These are phyloP conservation scores for Alternaria gansuensis DNA, from an alignment of 2,329 filamentous ascomycete genomes.

Conservation along the genomic window DNA sequence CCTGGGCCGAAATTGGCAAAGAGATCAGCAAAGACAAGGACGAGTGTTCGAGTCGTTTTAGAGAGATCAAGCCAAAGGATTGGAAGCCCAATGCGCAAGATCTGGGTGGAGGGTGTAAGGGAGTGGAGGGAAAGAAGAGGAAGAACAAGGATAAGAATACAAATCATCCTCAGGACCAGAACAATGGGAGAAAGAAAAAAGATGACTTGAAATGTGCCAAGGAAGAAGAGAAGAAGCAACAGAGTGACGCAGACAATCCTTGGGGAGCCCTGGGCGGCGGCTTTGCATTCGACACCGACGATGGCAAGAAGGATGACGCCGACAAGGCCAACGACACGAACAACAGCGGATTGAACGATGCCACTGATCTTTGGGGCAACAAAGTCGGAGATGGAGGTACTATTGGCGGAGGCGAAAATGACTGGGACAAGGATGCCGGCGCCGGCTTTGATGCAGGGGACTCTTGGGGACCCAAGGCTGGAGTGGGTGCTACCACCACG, in stretches of 20 bases:
- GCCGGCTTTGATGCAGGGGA: neutral
- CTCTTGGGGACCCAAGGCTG: neutral
- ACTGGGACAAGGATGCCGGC: neutral
- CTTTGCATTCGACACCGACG: neutral
- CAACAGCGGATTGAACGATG: conserved; percentile 1
- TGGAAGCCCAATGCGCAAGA: conserved; percentile 24
- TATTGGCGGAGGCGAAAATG: too few relatives aligned
- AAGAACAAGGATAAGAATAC: conserved; percentile 25
- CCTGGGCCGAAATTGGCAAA: conserved; percentile 46
- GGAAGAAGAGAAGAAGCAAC: neutral
- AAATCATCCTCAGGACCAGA: conserved; percentile 10
- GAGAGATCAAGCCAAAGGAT: conserved; percentile 48
- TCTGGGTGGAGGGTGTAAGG: conserved; percentile 28
- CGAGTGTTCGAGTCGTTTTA: conserved; percentile 42
- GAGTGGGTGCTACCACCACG: neutral
- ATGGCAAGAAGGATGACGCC: neutral
- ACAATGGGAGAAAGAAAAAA: conserved; percentile 15
- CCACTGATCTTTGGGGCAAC: neutral
- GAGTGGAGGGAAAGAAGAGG: conserved; percentile 18
- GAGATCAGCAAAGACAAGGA: conserved; percentile 38
- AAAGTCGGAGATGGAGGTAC: neutral
- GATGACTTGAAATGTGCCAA: neutral
- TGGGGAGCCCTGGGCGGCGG: neutral
- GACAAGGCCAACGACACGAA: neutral
- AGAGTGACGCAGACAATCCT: neutral